A percentile compares a stretch with the other conserved stretches of the same genome.
These are phyloP conservation scores for Cadophora malorum DNA, from an alignment of 2,329 filamentous ascomycete species.

Conservation along the genomic window DNA sequence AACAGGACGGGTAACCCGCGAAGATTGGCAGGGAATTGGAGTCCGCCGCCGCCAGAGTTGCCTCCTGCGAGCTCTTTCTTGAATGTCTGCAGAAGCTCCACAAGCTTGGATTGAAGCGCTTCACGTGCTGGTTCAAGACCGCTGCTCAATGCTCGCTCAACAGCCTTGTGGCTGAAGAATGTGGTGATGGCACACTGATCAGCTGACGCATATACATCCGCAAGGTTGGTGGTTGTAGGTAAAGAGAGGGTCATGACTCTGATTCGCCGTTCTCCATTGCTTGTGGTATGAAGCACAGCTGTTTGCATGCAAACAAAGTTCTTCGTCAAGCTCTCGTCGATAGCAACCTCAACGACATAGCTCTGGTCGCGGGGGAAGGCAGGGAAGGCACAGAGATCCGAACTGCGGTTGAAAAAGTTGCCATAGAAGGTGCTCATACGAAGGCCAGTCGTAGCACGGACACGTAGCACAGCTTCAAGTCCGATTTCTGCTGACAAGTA, in stretches of 20 bases:
- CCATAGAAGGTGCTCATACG: constrained; percentile 99
- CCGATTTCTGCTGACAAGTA: constrained; percentile 97
- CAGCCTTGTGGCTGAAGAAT: constrained; percentile 97
- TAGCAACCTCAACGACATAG: constrained; percentile 97
- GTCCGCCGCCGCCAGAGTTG: constrained; percentile 88
- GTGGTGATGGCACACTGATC: constrained; percentile 93
- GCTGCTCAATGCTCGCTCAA: constrained; percentile 84
- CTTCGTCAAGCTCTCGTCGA: constrained; percentile 92
- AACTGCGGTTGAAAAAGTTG: constrained; percentile 99
- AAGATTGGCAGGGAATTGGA: constrained; percentile 94
- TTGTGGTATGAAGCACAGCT: constrained; percentile 95
- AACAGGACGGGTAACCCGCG: constrained; percentile 89
- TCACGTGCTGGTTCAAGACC: constrained; percentile 92
- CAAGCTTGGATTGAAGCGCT: constrained; percentile 86
- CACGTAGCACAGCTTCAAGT: constrained; percentile 91
- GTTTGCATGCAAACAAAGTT: constrained; percentile 92
- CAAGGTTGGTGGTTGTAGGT: constrained; percentile 88
- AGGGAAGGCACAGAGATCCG: constrained; percentile 96
- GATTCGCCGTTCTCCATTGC: constrained; percentile 95
- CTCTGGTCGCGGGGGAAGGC: constrained; percentile 97
- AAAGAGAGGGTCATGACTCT: constrained; percentile 92
- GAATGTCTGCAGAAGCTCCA: constrained; percentile 93
- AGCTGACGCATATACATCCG: constrained; percentile 91
- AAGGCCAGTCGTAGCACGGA: constrained; percentile 91
- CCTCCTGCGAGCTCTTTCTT: constrained; percentile 95